Conservation (phyloP, 2,329 filamentous ascomycete genomes). For the Ophiostoma australiae region DNA sequence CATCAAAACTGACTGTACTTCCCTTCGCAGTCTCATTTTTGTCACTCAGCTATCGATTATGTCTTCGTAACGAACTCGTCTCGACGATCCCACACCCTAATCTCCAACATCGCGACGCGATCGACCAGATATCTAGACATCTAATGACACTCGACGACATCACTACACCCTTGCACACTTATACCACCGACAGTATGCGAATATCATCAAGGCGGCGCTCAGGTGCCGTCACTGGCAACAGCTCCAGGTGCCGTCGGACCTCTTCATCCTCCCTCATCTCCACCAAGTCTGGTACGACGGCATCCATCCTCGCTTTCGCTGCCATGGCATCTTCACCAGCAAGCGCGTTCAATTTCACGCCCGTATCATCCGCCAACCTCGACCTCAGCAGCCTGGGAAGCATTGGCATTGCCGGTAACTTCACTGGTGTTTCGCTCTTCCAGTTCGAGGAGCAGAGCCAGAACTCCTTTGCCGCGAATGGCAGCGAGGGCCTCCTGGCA, state of each 20-base stretch:
- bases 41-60: constrained; percentile 8
- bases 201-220: constrained; percentile 42
- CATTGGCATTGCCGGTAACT: constrained; percentile 82
- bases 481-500: constrained; percentile 73
- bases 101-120: constrained; percentile 10
- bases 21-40: neutral
- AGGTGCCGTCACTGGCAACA: constrained; percentile 29
- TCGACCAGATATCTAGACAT: neutral
- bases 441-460: constrained; percentile 76
- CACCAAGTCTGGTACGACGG: constrained; percentile 19
- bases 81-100: neutral
- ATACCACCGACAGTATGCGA: constrained; percentile 43
- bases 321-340: constrained; percentile 41
- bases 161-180: neutral
- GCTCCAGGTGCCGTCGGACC: constrained; percentile 35
- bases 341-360: constrained; percentile 53
- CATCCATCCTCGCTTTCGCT: constrained; percentile 39
- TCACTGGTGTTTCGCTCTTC: constrained; percentile 86
- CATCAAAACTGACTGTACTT: neutral
- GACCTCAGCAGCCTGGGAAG: constrained; percentile 74
- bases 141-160: neutral
- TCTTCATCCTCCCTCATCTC: constrained; percentile 9
- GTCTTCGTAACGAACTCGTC: constrained; percentile 12
- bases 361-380: constrained; percentile 65
- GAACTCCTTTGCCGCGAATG: constrained; percentile 62